Evolutionary conservation across 352 stramenopile species (phyloP), one percentile per base, ranked within the genome.

Genomic region (Globisporangium rhizosaccharum): DNA sequence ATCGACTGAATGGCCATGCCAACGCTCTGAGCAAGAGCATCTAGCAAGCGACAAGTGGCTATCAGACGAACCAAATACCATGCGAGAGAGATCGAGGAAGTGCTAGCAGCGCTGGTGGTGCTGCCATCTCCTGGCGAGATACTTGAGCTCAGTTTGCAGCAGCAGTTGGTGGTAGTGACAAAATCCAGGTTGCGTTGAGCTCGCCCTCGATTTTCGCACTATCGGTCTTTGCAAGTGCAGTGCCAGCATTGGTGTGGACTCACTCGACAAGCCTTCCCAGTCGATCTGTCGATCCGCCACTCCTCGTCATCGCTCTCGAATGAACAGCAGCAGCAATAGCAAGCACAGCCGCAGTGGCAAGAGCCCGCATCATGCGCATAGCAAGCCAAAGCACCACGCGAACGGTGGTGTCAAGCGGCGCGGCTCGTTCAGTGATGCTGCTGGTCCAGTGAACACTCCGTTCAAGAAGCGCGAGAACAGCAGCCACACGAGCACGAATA

Each of bases 391-490:
- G 48, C 47, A 28, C 8, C 33, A 25, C 7, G 20, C 5, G 23
- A 23, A 41, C n/a, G 36, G 41, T 10, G 25, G 49, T 14, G 41
- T 52, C 36, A 57, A 64, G 51, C 51, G 58, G 6, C 58, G 58
- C 12, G 42, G 51, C 15, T 55, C 42, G 26, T 59, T 59, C 20
- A 41, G 56, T 17, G 51, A 64, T 8, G 25, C 36, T 15, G 20
- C 10, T 10, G 33, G 41, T 6, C 8, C 15, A 11, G 41, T 28
- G 12, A 58, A 49, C 2, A 28, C 14, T 11, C 9, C 12, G 17
- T 56, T 62, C 59, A 75, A 75, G 56, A 76, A 75, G 56, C 59
- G 46, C 10, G 39, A 54, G 26, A 52, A 17, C 25, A 37, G 42
- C 25, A 15, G 42, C 15, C 20, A 51, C 26, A 66, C 26, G 10